Conservation (phyloP, 148 eudicot species). For the Chenopodium suecicum region DNA sequence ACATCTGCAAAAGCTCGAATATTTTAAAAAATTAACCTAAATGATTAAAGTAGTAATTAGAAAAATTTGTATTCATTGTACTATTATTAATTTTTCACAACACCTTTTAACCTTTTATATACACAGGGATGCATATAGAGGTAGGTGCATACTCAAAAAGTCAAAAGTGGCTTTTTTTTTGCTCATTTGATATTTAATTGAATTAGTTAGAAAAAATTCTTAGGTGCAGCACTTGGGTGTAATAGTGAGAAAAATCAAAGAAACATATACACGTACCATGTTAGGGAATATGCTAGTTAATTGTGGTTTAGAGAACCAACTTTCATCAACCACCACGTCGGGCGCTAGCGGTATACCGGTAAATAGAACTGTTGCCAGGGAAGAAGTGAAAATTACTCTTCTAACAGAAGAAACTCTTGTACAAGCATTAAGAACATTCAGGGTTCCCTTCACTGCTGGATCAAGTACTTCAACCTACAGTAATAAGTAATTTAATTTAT, state of each 20-base stretch:
- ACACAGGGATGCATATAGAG: too few relatives aligned
- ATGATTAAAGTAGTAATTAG: too few relatives aligned
- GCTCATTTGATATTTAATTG: too few relatives aligned
- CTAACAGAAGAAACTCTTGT: conserved; percentile 29
- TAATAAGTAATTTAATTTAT: neutral
- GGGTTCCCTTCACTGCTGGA: conserved; percentile 45
- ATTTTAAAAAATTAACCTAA: neutral
- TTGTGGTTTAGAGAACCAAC: conserved; percentile 34
- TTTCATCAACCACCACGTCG: conserved; percentile 36
- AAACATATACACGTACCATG: conserved; percentile 12
- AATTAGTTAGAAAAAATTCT: too few relatives aligned
- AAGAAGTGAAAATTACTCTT: conserved; percentile 45
- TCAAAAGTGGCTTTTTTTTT: too few relatives aligned
- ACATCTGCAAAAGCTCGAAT: conserved; percentile 17
- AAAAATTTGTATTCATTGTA: too few relatives aligned
- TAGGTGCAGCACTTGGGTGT: too few relatives aligned
- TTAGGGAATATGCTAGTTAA: neutral
- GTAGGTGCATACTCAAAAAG: too few relatives aligned
- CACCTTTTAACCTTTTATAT: too few relatives aligned
- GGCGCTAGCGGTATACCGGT: conserved; percentile 10
- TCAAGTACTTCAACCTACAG: conserved; percentile 36
- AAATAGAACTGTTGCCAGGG: conserved; percentile 25
- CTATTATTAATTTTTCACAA: too few relatives aligned
- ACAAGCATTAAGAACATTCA: conserved; percentile 40
- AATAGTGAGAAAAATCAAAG: too few relatives aligned